A percentile compares a stretch with the other conserved stretches of the same genome.
Conservation (phyloP, 1,284 basidiomycete species). For the Trichosporon sp. region DNA sequence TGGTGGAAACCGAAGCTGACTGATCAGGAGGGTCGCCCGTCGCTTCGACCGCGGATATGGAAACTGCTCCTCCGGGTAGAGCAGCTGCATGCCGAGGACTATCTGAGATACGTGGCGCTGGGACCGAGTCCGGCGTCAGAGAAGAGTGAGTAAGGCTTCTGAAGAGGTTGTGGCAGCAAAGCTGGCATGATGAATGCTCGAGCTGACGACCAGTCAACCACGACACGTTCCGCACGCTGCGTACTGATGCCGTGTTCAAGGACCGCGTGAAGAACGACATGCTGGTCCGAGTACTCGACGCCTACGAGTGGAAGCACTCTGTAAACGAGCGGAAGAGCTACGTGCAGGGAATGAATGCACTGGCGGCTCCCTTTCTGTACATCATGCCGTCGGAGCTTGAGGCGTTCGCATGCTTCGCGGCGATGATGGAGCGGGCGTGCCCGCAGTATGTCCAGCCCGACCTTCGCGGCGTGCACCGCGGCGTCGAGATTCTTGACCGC, state of each 20-base stretch:
- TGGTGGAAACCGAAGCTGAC: conserved; percentile 44
- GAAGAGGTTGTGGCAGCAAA: conserved; percentile 41
- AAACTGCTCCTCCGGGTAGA: conserved; percentile 81
- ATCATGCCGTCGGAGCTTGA: conserved; percentile 93
- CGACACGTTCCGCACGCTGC: conserved; percentile 69
- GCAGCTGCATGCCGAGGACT: conserved; percentile 66
- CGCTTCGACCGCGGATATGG: conserved; percentile 60
- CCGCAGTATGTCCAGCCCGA: conserved; percentile 94
- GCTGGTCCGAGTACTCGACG: conserved; percentile 89
- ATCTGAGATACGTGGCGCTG: conserved; percentile 71
- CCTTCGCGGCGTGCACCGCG: conserved; percentile 86
- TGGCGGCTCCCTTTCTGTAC: conserved; percentile 94
- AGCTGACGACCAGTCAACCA: conserved; percentile 49
- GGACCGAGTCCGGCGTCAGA: conserved; percentile 81
- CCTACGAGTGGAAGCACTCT: conserved; percentile 78
- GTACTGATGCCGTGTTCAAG: conserved; percentile 91
- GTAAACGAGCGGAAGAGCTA: conserved; percentile 56
- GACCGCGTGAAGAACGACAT: conserved; percentile 91
- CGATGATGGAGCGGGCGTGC: conserved; percentile 88
- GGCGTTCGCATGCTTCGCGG: conserved; percentile 90
- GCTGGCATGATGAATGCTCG: background rate
- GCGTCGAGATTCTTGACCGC: conserved; percentile 85
- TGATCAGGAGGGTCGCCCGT: conserved; percentile 45
- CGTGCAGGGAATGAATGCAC: conserved; percentile 97
- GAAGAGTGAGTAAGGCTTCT: conserved; percentile 65